Evolutionary conservation across 192 early-diverging fungal species (phyloP).

Genomic region (Coemansia sp.): DNA sequence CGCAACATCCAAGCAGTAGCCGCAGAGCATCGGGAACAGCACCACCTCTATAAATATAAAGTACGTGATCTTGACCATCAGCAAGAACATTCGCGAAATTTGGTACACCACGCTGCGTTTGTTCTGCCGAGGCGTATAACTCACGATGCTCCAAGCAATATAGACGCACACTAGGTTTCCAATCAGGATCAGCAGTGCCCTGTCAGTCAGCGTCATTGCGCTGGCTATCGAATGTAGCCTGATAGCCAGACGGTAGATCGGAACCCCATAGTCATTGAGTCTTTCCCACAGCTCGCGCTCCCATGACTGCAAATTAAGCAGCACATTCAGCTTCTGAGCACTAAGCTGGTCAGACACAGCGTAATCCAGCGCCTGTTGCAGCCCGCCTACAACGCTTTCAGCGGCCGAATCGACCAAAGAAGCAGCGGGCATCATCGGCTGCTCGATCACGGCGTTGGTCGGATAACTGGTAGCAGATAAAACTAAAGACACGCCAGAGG

Average conservation of each 20-base stretch:
- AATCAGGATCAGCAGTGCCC: constrained; percentile 34
- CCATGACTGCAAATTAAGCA: constrained; percentile 6
- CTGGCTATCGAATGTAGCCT: constrained; percentile 18
- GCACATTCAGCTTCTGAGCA: neutral
- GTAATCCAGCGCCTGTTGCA: neutral
- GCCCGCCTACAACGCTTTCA: too few relatives aligned
- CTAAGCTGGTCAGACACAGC: neutral
- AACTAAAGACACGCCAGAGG: too few relatives aligned
- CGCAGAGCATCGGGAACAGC: constrained; percentile 85
- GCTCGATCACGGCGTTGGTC: too few relatives aligned
- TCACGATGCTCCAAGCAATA: constrained; percentile 57
- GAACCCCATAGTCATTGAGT: constrained; percentile 50
- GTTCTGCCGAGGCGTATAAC: constrained; percentile 22
- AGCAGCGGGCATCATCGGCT: too few relatives aligned
- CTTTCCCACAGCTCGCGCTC: constrained; percentile 36
- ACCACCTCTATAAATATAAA: constrained; percentile 88
- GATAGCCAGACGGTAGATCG: constrained; percentile 56
- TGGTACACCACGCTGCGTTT: constrained; percentile 24
- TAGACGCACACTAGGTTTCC: constrained; percentile 49
- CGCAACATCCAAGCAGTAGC: constrained; percentile 78
- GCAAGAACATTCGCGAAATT: constrained; percentile 34
- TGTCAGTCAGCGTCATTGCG: constrained; percentile 17
- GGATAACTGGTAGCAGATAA: too few relatives aligned
- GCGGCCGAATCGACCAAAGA: too few relatives aligned
- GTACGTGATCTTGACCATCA: constrained; percentile 67